Conservation (phyloP, 2,329 filamentous ascomycete species). For the Teratosphaeria nubilosa region DNA sequence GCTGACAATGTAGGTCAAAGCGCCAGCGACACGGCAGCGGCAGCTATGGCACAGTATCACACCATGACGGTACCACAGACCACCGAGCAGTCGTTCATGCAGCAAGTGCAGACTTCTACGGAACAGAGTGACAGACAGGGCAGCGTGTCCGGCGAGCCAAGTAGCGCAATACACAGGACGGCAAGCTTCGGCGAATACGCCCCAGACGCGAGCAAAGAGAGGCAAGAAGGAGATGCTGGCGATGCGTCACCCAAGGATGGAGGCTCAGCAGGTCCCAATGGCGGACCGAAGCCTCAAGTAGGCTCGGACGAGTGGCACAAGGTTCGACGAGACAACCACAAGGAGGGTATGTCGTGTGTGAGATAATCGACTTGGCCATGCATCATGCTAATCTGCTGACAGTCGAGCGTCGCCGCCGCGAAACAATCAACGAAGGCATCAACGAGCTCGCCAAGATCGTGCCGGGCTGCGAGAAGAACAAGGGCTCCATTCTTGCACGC, state of each 20-base stretch:
- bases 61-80: conserved; percentile 48
- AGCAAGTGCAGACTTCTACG: conserved; percentile 8
- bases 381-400: background rate
- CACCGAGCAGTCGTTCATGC: conserved; percentile 41
- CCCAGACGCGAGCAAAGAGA: background rate
- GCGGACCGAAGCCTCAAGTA: conserved; percentile 44
- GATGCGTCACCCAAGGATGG: conserved; percentile 1
- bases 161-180: conserved; percentile 9
- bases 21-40: conserved; percentile 51
- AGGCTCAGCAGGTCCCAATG: background rate
- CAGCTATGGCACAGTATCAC: conserved; percentile 41
- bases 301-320: conserved; percentile 98
- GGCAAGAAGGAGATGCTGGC: background rate
- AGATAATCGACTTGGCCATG: background rate
- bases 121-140: conserved; percentile 10
- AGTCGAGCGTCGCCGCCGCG: conserved; percentile 93
- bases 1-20: conserved; percentile 32
- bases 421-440: conserved; percentile 98
- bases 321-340: conserved; percentile 93
- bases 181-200: conserved; percentile 3
- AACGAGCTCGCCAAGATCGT: conserved; percentile 97
- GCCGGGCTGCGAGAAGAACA: conserved; percentile 96
- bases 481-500: conserved; percentile 88
- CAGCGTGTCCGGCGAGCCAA: conserved; percentile 11
- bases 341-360: conserved; percentile 62